A percentile compares a stretch with the other conserved stretches of the same genome.
phyloP scores from a whole-genome alignment of 2,329 filamentous ascomycete species.

The Trichoderma endophyticum region DNA sequence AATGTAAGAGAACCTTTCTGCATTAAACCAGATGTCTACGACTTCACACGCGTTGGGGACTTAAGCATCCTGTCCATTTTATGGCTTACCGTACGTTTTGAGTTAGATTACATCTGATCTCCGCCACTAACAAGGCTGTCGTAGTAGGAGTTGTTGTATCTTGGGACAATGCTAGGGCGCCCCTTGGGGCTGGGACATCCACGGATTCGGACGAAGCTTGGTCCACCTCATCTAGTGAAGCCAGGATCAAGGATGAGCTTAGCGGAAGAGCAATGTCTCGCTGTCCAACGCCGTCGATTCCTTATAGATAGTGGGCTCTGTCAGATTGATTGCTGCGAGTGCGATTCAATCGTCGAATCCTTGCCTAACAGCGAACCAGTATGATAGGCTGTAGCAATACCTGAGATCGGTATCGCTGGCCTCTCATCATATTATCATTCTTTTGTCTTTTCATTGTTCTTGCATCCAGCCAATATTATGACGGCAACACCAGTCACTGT shows the following conservation, averaged over 20 bases:
- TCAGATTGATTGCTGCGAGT: background rate
- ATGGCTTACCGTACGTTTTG: background rate
- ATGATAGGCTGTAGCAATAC: background rate
- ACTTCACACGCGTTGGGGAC: background rate
- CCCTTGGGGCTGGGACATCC: background rate
- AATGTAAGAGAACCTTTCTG: background rate
- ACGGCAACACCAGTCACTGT: background rate
- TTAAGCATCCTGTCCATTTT: background rate
- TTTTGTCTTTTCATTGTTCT: background rate
- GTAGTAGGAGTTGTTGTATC: background rate
- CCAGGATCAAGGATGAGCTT: slow-evolving; percentile 2
- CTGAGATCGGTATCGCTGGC: background rate
- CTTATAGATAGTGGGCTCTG: background rate
- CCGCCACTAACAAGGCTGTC: background rate
- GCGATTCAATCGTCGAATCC: background rate
- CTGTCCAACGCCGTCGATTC: background rate
- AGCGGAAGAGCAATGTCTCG: background rate
- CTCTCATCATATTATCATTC: background rate
- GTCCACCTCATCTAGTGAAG: background rate
- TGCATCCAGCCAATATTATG: background rate
- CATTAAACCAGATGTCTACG: background rate
- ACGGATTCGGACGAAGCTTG: background rate
- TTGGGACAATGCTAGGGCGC: background rate
- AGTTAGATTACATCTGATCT: background rate
- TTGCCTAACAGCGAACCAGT: background rate